Base-by-base conservation (phyloP, 1,284 basidiomycete genomes). In the Ceratobasidium sp. region DNA sequence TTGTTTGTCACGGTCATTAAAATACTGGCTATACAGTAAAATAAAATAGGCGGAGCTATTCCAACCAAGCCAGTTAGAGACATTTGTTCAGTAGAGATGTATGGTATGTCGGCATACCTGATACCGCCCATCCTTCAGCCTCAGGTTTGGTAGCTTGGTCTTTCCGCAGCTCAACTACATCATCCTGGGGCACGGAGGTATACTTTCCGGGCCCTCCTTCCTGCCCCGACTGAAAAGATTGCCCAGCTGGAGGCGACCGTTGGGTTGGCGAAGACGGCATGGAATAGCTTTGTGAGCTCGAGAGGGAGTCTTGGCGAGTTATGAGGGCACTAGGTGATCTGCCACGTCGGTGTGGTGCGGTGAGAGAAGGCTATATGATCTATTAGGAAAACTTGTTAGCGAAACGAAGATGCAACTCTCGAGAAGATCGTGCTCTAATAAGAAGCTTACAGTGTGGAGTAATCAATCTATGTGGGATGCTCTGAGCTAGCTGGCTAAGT, bases 1-100 rank as follows among this genome's bases (percentile, higher is more conserved):
- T 99, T 98, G 86, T 98, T 98, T 75, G 98, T 89, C 58, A 99
- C 88, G 0, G 98, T 99, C 98, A 99, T 99, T 72, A 96, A 85
- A 78, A 99, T 98, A 49, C 94, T 96, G 1, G 97, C 95, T 32
- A 92, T 78, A 80, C 98, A 99, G 82, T 99, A 99, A 79, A 91
- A 94, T 73, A 93, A 76, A 76, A 98, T 92, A 38, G 96, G 90
- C 9, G 92, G 85, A 43, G 91, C 90, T 88, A 80, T 77, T 54
- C 75, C 21, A 21, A 46, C 47, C n/a, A n/a, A n/a, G n/a, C n/a
- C n/a, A n/a, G n/a, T n/a, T n/a, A n/a, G n/a, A n/a, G 55, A 50
- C 30, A 44, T 35, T 54, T 18, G 13, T 23, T 67, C 52, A 49
- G 49, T 28, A 58, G 46, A 50, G 14, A 44, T 18, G 16, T 18